phyloP scores from a whole-genome alignment of 2,329 filamentous ascomycete genomes.

The Arthrobotrys megalospora region DNA sequence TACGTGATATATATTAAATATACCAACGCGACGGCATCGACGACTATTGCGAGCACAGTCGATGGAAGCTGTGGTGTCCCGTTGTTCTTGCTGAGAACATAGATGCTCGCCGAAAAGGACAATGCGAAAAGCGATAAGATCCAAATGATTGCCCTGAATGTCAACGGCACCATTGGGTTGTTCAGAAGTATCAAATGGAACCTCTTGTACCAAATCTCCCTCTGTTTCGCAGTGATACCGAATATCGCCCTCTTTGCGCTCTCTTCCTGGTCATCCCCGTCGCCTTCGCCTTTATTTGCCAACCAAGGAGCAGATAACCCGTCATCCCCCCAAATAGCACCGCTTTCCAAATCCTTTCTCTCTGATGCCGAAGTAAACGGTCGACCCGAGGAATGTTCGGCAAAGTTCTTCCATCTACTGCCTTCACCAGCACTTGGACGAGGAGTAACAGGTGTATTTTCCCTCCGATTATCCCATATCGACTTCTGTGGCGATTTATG shows the following conservation, averaged over 20 bases:
- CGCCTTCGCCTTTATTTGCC: slow-evolving; percentile 69
- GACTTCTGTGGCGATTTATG: slow-evolving; percentile 62
- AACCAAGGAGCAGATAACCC: slow-evolving; percentile 69
- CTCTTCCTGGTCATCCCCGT: slow-evolving; percentile 66
- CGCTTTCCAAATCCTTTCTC: slow-evolving; percentile 66
- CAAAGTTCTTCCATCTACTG: slow-evolving; percentile 65
- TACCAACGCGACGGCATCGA: slow-evolving; percentile 88
- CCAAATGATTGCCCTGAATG: slow-evolving; percentile 86
- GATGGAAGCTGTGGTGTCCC: slow-evolving; percentile 77
- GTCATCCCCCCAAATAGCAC: slow-evolving; percentile 56
- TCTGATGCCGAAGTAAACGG: slow-evolving; percentile 64
- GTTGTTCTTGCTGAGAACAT: slow-evolving; percentile 72
- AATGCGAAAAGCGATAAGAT: slow-evolving; percentile 86
- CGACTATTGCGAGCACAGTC: slow-evolving; percentile 87
- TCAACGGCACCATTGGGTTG: slow-evolving; percentile 86
- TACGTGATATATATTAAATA: slow-evolving; percentile 95
- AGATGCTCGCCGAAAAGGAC: slow-evolving; percentile 82
- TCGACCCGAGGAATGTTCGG: slow-evolving; percentile 63
- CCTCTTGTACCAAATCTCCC: slow-evolving; percentile 72
- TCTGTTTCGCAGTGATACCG: slow-evolving; percentile 70
- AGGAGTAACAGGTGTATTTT: slow-evolving; percentile 64
- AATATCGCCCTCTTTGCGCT: slow-evolving; percentile 66
- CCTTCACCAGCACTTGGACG: slow-evolving; percentile 61
- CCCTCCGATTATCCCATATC: slow-evolving; percentile 64
- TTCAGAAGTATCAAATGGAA: slow-evolving; percentile 79